Percentiles rank a stretch among this genome's conserved stretches.
These are phyloP conservation scores for Neurospora cerealis DNA, from an alignment of 495 filamentous ascomycete genomes.

Conservation along the genomic window DNA sequence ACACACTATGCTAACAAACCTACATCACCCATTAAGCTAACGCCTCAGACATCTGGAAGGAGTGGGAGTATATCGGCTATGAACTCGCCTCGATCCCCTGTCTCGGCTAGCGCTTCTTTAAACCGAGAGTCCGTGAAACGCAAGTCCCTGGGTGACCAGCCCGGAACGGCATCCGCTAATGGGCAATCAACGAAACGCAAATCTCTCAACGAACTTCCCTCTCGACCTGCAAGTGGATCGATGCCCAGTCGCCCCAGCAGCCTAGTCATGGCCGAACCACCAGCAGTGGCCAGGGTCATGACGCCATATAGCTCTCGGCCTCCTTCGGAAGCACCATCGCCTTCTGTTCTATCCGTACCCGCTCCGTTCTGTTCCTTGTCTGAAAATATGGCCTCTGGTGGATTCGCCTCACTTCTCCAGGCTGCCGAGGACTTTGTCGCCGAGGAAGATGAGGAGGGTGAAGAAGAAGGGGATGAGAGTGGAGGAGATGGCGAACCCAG, in stretches of 20 bases:
- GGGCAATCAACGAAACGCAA: slow-evolving; percentile 3
- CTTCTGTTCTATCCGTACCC: not conserved
- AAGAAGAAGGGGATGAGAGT: slow-evolving; percentile 3
- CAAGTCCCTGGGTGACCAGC: not conserved
- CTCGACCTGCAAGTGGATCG: slow-evolving; percentile 6
- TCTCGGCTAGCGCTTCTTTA: not conserved
- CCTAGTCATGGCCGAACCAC: slow-evolving; percentile 17
- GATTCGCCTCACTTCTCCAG: slow-evolving; percentile 37
- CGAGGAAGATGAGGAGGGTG: slow-evolving; percentile 10
- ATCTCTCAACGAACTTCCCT: not conserved
- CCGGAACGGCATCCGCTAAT: not conserved
- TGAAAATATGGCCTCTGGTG: slow-evolving; percentile 9
- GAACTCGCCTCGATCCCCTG: slow-evolving; percentile 14
- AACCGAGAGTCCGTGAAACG: slow-evolving; percentile 1
- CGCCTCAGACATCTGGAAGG: slow-evolving; percentile 18
- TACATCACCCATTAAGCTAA: slow-evolving; percentile 32
- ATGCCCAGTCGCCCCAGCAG: slow-evolving; percentile 15
- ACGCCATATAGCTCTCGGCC: slow-evolving; percentile 14
- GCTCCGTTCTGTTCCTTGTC: slow-evolving; percentile 6
- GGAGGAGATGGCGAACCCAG: slow-evolving; percentile 18
- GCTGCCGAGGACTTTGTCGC: slow-evolving; percentile 38
- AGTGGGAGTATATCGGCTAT: slow-evolving; percentile 3
- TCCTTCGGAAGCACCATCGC: slow-evolving; percentile 16
- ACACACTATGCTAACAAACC: slow-evolving; percentile 26
- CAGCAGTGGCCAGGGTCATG: slow-evolving; percentile 11